Evolutionary conservation across 768 basidiomycete species (phyloP).

Genomic region (Lentinula lateritia): DNA sequence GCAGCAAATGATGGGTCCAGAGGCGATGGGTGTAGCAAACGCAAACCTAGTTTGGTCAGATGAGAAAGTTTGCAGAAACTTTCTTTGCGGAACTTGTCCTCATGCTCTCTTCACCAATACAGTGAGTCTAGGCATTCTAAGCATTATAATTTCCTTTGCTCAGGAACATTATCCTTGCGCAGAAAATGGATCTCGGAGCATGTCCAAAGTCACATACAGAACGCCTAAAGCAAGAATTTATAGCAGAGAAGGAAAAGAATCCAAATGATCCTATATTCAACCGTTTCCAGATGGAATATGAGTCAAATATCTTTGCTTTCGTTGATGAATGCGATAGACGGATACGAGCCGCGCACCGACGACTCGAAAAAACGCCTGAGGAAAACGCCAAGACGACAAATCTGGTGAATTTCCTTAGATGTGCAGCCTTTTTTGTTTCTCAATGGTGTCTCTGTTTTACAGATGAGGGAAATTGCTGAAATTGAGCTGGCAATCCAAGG

Average conservation of each 20-base stretch:
- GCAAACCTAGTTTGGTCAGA: conserved; percentile 91
- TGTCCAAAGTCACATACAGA: conserved; percentile 97
- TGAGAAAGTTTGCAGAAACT: conserved; percentile 98
- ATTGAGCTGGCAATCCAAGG: conserved; percentile 98
- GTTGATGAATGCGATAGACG: conserved; percentile 98
- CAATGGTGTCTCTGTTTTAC: not conserved
- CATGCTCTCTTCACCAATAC: conserved; percentile 98
- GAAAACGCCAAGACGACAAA: conserved; percentile 99
- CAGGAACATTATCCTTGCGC: not conserved
- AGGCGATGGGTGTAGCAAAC: conserved; percentile 95
- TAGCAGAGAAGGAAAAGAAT: conserved; percentile 69
- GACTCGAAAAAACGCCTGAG: conserved; percentile 98
- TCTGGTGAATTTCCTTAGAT: conserved; percentile 46
- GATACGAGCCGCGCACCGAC: conserved; percentile 88
- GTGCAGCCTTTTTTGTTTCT: not conserved
- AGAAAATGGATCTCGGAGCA: conserved; percentile 99
- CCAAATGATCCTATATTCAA: conserved; percentile 78
- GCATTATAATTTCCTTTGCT: not conserved
- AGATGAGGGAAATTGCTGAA: conserved; percentile 99
- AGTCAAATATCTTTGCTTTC: conserved; percentile 90
- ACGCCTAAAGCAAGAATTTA: conserved; percentile 85
- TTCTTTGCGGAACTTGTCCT: conserved; percentile 97
- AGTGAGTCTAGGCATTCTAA: conserved; percentile 39
- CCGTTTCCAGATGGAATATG: conserved; percentile 92
- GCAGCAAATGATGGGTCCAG: conserved; percentile 99